Evolutionary conservation across 441 rosid genomes (phyloP), one percentile per base, ranked within the genome.

Genomic region (Capsella rubella): DNA sequence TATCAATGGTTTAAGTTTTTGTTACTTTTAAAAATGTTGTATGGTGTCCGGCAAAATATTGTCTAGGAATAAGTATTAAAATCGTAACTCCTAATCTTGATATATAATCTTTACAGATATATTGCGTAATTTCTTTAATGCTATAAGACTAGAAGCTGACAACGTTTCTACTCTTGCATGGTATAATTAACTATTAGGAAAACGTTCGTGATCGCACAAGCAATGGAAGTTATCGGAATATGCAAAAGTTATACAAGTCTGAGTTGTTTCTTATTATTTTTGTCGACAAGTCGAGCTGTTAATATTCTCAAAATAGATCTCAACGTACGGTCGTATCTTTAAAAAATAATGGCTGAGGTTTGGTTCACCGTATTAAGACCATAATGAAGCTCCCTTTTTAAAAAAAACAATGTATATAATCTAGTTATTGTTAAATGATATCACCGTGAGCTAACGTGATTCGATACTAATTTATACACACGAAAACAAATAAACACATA

Each of bases 241-340:
- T 61, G 58, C 51, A 62, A 75, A 73, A 60, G 73, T 34, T 51
- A 42, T 42, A 42, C 21, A 29, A 49, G 42, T 68, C 47, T 21
- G 73, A 51, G 47, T 31, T 67, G 10, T 74, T 34, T 68, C 25
- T 68, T 45, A 8, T 14, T 43, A 10, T 14, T 60, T 50, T 62
- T 29, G 55, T 56, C 71, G 71, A 76, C 71, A 70, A 55, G 56
- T 49, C 69, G 16, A 67, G 54, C 59, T 80, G 75, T 73, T 72
- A 64, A 69, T 78, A 74, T 72, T 72, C 73, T 76, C 74, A 58
- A 56, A 52, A 64, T 27, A 76, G 82, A 82, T 83, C 82, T 70
- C 66, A 63, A 54, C 55, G 82, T 76, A 83, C 80, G 76, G 76
- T 34, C 75, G 71, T 71, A 79, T 85, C 84, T 57, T 80, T 35